phyloP scores from a whole-genome alignment of 768 basidiomycete species.

The Lactarius deliciosus region DNA sequence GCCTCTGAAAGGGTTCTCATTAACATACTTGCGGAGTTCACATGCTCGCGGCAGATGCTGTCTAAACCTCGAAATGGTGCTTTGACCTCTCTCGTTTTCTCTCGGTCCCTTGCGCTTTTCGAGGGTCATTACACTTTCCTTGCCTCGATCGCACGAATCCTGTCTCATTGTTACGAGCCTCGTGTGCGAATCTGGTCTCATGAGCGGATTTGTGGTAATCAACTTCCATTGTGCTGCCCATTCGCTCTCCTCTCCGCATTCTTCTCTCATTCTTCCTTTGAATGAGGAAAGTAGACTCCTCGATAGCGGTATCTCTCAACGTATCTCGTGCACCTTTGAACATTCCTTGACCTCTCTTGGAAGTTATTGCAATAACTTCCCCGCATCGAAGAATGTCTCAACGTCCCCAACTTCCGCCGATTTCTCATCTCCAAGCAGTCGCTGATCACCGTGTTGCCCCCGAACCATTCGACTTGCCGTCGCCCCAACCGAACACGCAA shows the following conservation, averaged over 20 bases:
- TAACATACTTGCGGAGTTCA: background rate
- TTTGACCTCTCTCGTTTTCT: background rate
- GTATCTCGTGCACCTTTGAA: background rate
- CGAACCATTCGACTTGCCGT: background rate
- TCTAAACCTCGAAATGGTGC: background rate
- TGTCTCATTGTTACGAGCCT: constrained; percentile 3
- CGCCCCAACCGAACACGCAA: background rate
- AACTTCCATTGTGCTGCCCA: background rate
- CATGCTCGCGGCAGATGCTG: background rate
- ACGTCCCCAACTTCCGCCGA: background rate
- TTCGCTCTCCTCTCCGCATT: background rate
- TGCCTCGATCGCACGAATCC: background rate
- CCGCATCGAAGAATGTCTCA: constrained; percentile 1
- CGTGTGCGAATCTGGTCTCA: background rate
- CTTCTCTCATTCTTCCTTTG: background rate
- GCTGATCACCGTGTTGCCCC: constrained; percentile 4
- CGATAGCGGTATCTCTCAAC: background rate
- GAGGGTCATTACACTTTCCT: background rate
- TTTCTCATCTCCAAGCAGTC: background rate
- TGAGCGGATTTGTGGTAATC: constrained; percentile 3
- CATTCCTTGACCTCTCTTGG: background rate
- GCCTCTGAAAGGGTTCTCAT: background rate
- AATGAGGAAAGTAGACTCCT: background rate
- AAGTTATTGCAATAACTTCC: background rate
- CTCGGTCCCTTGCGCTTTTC: background rate